Percentiles rank a stretch among this genome's conserved stretches.
phyloP scores from a whole-genome alignment of 345 rosid genomes.

The Gossypium arboreum region DNA sequence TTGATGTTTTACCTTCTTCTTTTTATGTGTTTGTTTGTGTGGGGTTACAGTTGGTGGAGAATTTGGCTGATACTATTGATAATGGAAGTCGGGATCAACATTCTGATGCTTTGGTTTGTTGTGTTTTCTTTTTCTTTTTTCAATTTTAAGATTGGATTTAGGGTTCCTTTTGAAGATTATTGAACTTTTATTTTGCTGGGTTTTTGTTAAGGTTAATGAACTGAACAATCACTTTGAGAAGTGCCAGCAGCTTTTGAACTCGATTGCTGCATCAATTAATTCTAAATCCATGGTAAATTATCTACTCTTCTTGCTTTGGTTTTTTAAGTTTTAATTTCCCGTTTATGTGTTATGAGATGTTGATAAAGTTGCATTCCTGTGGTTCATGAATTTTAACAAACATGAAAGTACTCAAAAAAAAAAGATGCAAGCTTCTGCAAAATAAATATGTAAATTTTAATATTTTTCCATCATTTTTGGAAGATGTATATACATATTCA shows the following conservation, averaged over 20 bases:
- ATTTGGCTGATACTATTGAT: constrained; percentile 61
- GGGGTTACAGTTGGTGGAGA: constrained; percentile 59
- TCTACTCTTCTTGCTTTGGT: neutral
- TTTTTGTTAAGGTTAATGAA: constrained; percentile 48
- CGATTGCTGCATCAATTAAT: constrained; percentile 65
- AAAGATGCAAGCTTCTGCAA: neutral
- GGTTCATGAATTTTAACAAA: neutral
- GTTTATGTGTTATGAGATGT: neutral
- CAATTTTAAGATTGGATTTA: neutral
- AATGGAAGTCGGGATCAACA: constrained; percentile 76
- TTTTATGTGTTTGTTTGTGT: neutral
- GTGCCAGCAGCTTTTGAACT: constrained; percentile 84
- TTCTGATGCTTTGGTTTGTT: constrained; percentile 69
- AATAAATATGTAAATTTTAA: neutral
- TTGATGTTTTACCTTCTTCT: neutral
- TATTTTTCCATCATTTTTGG: neutral
- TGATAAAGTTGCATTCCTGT: neutral
- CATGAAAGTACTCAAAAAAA: neutral
- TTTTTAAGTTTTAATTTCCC: constrained; percentile 1
- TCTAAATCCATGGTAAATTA: constrained; percentile 56
- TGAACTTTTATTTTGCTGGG: neutral
- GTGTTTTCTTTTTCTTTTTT: constrained; percentile 1
- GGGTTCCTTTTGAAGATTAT: neutral
- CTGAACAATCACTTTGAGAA: constrained; percentile 78
- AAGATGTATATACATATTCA: neutral